Evolutionary conservation across 768 basidiomycete genomes (phyloP).

Genomic region (Chlorophyllum brunneum): DNA sequence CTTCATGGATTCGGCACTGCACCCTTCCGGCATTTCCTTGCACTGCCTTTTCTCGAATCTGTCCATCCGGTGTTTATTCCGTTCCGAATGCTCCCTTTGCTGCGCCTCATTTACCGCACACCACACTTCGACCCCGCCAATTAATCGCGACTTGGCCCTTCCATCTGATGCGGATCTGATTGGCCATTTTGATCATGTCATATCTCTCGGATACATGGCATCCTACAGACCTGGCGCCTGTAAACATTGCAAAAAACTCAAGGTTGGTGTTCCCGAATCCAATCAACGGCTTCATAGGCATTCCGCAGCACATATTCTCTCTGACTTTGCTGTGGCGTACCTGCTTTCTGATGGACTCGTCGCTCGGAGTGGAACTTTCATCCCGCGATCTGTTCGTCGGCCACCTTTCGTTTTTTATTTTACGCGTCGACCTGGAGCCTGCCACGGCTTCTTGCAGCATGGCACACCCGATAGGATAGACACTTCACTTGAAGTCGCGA

Average conservation of each 20-base stretch:
- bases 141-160: neutral
- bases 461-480: neutral
- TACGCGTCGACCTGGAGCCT: neutral
- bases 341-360: neutral
- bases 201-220: slow-evolving; percentile 5
- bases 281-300: neutral
- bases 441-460: neutral
- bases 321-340: neutral
- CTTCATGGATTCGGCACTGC: neutral
- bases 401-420: neutral
- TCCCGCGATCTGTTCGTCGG: neutral
- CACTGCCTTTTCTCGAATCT: slow-evolving; percentile 10
- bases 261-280: slow-evolving; percentile 46
- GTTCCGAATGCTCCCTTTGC: slow-evolving; percentile 11
- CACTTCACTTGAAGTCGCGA: neutral
- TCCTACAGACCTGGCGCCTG: slow-evolving; percentile 70
- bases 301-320: neutral
- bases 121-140: neutral
- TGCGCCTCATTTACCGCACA: neutral
- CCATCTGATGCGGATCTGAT: neutral
- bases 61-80: slow-evolving; percentile 12
- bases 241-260: slow-evolving; percentile 83
- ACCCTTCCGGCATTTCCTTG: neutral
- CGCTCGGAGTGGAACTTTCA: neutral
- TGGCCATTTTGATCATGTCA: neutral